phyloP scores from a whole-genome alignment of 2,329 filamentous ascomycete genomes.

The Pseudopithomyces maydicus region DNA sequence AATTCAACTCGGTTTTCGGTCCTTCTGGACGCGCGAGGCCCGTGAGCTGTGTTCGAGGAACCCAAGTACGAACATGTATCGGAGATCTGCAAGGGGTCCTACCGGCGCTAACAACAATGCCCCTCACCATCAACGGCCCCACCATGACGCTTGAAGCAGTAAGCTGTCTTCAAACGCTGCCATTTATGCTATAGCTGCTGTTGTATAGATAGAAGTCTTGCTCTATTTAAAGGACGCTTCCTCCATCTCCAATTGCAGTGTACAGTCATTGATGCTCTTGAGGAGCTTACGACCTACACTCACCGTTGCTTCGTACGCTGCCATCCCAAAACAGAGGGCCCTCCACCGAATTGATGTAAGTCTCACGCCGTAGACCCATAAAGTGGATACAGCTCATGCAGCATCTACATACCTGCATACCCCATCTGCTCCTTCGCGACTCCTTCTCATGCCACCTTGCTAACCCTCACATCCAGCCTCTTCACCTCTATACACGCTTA shows the following conservation, averaged over 20 bases:
- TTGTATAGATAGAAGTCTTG: not conserved
- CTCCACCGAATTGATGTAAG: constrained; percentile 1
- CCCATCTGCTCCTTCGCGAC: too few species aligned
- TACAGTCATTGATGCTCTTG: not conserved
- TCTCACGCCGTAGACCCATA: not conserved
- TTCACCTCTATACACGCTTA: not conserved
- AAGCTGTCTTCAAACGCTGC: not conserved
- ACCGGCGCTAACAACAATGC: constrained; percentile 3
- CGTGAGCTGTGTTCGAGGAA: not conserved
- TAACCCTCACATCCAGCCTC: not conserved
- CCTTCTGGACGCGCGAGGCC: not conserved
- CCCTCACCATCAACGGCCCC: not conserved
- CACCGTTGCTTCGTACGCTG: not conserved
- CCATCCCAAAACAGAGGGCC: constrained; percentile 1
- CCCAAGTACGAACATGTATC: not conserved
- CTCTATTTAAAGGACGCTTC: not conserved
- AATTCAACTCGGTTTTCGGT: too few species aligned
- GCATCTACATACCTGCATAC: too few species aligned
- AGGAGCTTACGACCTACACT: not conserved
- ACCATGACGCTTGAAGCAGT: constrained; percentile 6
- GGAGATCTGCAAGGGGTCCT: not conserved
- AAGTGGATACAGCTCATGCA: too few species aligned
- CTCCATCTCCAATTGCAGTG: not conserved
- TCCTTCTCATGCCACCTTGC: not conserved
- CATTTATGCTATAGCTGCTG: not conserved